These are phyloP conservation scores for Gynandropsis gynandra DNA, from an alignment of 345 rosid species.

Conservation along the genomic window DNA sequence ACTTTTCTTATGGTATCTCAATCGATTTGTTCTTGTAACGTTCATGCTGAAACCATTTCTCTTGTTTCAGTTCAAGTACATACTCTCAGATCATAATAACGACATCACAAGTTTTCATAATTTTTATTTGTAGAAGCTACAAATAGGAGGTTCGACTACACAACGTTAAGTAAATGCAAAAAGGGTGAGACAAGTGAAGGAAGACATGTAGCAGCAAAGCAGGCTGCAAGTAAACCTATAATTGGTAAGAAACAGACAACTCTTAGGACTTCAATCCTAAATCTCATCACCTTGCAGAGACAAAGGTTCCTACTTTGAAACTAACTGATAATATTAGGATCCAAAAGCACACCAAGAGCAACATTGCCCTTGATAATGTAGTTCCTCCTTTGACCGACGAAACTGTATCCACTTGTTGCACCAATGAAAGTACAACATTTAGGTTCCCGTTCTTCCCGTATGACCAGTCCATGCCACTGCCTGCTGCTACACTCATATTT, in stretches of 20 bases:
- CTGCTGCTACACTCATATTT: slow-evolving; percentile 26
- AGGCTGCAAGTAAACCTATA: too few species aligned
- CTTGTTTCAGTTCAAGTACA: too few species aligned
- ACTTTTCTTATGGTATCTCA: too few species aligned
- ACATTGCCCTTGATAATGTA: slow-evolving; percentile 34
- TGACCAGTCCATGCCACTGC: slow-evolving; percentile 48
- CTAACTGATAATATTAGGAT: slow-evolving; percentile 54
- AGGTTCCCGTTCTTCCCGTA: slow-evolving; percentile 47
- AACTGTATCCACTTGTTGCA: slow-evolving; percentile 31
- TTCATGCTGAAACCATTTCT: too few species aligned
- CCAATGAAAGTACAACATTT: slow-evolving; percentile 46
- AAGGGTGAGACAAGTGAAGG: too few species aligned
- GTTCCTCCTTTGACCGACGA: slow-evolving; percentile 35
- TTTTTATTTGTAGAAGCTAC: not conserved
- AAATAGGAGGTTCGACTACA: not conserved
- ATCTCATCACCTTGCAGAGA: slow-evolving; percentile 46
- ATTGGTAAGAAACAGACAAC: too few species aligned
- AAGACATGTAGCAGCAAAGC: too few species aligned
- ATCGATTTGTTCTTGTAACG: too few species aligned
- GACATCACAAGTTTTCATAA: too few species aligned
- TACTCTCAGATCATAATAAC: too few species aligned
- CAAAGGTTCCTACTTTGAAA: slow-evolving; percentile 43
- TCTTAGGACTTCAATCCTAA: too few species aligned
- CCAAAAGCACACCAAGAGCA: slow-evolving; percentile 53
- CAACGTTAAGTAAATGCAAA: too few species aligned